These are phyloP conservation scores for grape (Vitis vinifera) DNA, from an alignment of 164 flowering plant species.

Conservation along the genomic window ASM3070453v1 NC_081809.1:24154001-24154500, in stretches of 20 bases:
- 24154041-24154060: no score
- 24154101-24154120: no score
- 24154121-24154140: no score
- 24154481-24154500: conserved; percentile 79
- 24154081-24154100: no score
- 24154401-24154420: conserved; percentile 66
- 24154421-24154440: conserved; percentile 66
- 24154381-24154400: conserved; percentile 73
- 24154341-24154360: conserved; percentile 69
- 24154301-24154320: conserved; percentile 25
- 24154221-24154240: conserved; percentile 28
- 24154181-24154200: conserved; percentile 40
- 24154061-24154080: no score
- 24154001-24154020: no score
- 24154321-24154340: conserved; percentile 22
- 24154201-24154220: conserved; percentile 32
- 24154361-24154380: conserved; percentile 72
- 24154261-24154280: conserved; percentile 31
- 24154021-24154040: no score
- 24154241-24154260: conserved; percentile 33
- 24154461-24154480: conserved; percentile 63
- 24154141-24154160: no score
- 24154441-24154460: conserved; percentile 78
- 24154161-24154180: conserved; percentile 21
- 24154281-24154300: conserved; percentile 25